Conservation (phyloP, 805 yeast species). For the Zygosaccharomyces siamensis region DNA sequence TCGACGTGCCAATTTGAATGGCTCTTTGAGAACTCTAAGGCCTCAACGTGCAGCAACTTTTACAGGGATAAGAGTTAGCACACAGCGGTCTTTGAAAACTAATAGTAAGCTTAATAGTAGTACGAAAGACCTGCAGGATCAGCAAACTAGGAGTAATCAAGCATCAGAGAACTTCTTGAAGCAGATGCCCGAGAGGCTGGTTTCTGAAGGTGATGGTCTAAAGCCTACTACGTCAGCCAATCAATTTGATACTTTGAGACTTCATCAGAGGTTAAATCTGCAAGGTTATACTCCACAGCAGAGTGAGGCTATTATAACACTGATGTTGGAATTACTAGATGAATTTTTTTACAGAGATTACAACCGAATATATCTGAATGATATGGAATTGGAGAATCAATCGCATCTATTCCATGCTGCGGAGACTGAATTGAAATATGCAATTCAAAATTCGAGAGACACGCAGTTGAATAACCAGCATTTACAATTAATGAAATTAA, state of each 20-base stretch:
- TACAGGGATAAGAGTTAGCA: neutral
- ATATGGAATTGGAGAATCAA: constrained; percentile 79
- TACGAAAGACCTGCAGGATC: neutral
- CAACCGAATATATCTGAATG: constrained; percentile 30
- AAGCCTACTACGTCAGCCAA: constrained; percentile 31
- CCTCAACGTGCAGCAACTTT: neutral
- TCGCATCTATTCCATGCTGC: constrained; percentile 88
- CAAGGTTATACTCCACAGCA: constrained; percentile 26
- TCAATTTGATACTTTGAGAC: constrained; percentile 28
- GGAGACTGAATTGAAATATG: constrained; percentile 77
- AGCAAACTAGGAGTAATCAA: neutral
- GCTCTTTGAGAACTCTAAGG: neutral
- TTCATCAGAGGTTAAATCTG: constrained; percentile 16
- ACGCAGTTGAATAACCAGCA: constrained; percentile 62
- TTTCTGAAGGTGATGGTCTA: constrained; percentile 27
- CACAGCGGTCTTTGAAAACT: constrained; percentile 1
- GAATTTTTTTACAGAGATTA: constrained; percentile 43
- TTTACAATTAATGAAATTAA: constrained; percentile 60
- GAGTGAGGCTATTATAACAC: constrained; percentile 23
- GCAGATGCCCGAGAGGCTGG: constrained; percentile 30
- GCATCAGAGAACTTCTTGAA: constrained; percentile 20
- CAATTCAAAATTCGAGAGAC: constrained; percentile 68
- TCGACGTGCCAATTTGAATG: neutral
- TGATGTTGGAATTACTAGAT: constrained; percentile 36
- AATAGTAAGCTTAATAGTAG: neutral